A percentile compares a stretch with the other conserved stretches of the same genome.
Conservation (phyloP, 768 basidiomycete genomes). For the Fomitopsis pulvina region DNA sequence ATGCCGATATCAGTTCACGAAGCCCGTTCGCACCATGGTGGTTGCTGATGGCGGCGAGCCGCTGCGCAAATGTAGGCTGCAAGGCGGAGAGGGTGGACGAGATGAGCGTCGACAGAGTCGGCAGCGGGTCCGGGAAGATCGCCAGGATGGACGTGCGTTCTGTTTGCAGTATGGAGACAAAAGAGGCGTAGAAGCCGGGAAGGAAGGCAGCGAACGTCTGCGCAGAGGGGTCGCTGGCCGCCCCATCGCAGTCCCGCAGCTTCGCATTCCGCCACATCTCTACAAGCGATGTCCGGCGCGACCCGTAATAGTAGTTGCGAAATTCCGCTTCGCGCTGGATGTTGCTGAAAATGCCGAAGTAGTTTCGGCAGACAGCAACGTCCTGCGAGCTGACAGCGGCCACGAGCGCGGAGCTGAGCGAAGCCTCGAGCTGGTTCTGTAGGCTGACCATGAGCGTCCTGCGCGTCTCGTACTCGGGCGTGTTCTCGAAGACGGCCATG, state of each 20-base stretch:
- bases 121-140: conserved; percentile 83
- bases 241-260: conserved; percentile 46
- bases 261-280: conserved; percentile 60
- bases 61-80: conserved; percentile 75
- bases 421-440: conserved; percentile 93
- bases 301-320: conserved; percentile 89
- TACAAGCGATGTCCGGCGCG: conserved; percentile 59
- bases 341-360: conserved; percentile 81
- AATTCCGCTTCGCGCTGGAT: conserved; percentile 94
- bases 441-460: conserved; percentile 83
- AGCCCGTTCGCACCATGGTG: conserved; percentile 59
- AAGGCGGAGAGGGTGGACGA: conserved; percentile 74
- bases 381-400: conserved; percentile 81
- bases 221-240: conserved; percentile 10
- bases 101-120: conserved; percentile 75
- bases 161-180: conserved; percentile 56
- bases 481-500: conserved; percentile 91
- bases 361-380: conserved; percentile 62
- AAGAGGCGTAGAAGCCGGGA: conserved; percentile 63
- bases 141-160: conserved; percentile 71
- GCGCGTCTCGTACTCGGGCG: conserved; percentile 83
- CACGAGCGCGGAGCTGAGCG: conserved; percentile 84
- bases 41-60: conserved; percentile 64
- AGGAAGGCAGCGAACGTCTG: conserved; percentile 63
- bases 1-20: conserved; percentile 61